Base-by-base conservation (phyloP, 192 early-diverging fungal species). In the Entrophospora sp. region DNA sequence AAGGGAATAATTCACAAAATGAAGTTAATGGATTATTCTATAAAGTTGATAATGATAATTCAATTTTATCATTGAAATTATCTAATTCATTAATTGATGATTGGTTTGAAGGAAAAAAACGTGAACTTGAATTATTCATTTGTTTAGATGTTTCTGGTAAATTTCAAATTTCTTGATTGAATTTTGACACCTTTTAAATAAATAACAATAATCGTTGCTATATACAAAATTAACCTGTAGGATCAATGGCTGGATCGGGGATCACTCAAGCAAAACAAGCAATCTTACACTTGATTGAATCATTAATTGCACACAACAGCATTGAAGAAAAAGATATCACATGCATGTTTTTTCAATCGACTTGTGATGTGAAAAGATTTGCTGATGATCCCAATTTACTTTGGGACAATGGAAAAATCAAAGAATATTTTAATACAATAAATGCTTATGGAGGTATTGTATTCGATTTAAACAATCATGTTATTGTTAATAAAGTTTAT, bases 181-280 rank as follows among this genome's bases (percentile, higher is more conserved):
- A 9, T 43, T 20, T 30, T 28, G 8, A 27, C n/a, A 4, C 20
- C 49, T 27, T 5, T 31, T 5, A 31, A 37, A 27, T 18, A 63
- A 13, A 20, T n/a, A 48, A 7, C n/a, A 4, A 32, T 32, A 18
- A 61, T 61, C 31, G 10, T 31, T 45, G 1, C 10, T 20, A 48
- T 18, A n/a, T 18, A n/a, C 20, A 18, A 9, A n/a, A 48, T 18
- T 48, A 48, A 48, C 18, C 18, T 31, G 6, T 69, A 14, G 75
- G 72, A 6, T 77, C 75, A 0, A 77, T 77, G 75, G 49, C 70
- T 9, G 75, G 75, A 2, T 67, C 72, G 1, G 70, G 67, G 5
- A 49, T 77, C 32, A 14, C 6, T 9, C 73, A 73, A 25, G 75
- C 75, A 10, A 77, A 73, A 27, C 34, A 18, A 5, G 72, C 75